A percentile compares a stretch with the other conserved stretches of the same genome.
Evolutionary conservation across 1,284 basidiomycete genomes (phyloP).

Genomic region (Pseudozyma sp.): DNA sequence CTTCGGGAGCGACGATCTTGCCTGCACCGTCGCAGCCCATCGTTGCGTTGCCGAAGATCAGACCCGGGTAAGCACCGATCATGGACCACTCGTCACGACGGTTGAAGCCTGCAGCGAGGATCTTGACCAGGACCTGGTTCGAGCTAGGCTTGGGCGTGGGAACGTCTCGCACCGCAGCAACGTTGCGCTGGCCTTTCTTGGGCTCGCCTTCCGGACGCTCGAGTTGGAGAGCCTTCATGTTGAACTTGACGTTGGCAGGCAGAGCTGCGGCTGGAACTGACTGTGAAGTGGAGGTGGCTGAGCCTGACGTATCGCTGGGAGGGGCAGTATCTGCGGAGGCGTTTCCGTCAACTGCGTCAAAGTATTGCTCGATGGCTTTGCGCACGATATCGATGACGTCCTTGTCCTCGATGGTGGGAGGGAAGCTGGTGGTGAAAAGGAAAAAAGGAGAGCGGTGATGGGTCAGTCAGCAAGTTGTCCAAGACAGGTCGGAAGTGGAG

Average conservation of each 20-base stretch:
- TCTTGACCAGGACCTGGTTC: constrained; percentile 57
- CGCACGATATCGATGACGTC: constrained; percentile 48
- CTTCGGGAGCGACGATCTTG: constrained; percentile 20
- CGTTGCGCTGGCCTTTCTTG: constrained; percentile 53
- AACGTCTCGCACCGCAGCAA: constrained; percentile 45
- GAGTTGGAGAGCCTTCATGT: constrained; percentile 60
- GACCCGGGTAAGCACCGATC: constrained; percentile 77
- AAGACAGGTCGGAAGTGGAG: not conserved
- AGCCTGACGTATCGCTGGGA: not conserved
- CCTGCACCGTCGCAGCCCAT: constrained; percentile 79
- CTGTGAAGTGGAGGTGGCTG: not conserved
- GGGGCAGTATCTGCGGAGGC: not conserved
- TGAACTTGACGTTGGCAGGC: constrained; percentile 19
- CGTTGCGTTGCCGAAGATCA: constrained; percentile 74
- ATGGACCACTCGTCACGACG: constrained; percentile 82
- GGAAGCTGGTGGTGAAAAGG: constrained; percentile 30
- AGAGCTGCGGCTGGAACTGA: not conserved
- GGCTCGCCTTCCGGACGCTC: constrained; percentile 38
- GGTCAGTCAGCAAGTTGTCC: constrained; percentile 10
- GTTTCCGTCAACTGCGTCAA: constrained; percentile 33
- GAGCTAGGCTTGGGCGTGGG: constrained; percentile 37
- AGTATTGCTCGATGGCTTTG: constrained; percentile 48
- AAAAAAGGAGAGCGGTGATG: not conserved
- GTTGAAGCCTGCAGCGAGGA: constrained; percentile 79
- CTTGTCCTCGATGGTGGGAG: constrained; percentile 55